These are phyloP conservation scores for Debaryomyces castellii DNA, from an alignment of 805 yeast species.

Conservation along the genomic window DNA sequence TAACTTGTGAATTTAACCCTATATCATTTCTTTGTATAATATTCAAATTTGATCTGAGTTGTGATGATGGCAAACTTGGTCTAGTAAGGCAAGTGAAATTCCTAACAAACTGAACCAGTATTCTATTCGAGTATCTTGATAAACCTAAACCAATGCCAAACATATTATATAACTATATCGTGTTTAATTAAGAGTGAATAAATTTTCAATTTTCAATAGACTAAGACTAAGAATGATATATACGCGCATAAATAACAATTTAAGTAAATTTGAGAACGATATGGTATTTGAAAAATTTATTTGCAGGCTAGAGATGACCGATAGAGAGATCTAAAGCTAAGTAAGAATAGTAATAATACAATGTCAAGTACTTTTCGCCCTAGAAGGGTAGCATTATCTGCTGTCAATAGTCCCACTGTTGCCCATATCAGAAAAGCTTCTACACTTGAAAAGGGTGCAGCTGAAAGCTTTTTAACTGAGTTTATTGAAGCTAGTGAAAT, in stretches of 20 bases:
- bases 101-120: constrained; percentile 1
- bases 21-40: background rate
- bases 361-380: constrained; percentile 29
- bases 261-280: background rate
- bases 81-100: constrained; percentile 5
- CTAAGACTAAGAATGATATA: background rate
- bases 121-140: background rate
- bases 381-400: constrained; percentile 41
- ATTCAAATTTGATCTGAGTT: background rate
- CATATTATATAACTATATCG: background rate
- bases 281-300: background rate
- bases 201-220: background rate
- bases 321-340: background rate
- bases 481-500: constrained; percentile 42
- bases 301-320: background rate
- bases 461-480: constrained; percentile 45
- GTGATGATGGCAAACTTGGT: constrained; percentile 4
- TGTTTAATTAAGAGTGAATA: background rate
- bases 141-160: background rate
- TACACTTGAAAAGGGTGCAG: constrained; percentile 36
- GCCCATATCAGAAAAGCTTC: constrained; percentile 28
- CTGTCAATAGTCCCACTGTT: constrained; percentile 49
- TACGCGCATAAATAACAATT: background rate
- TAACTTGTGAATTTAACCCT: background rate
- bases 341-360: background rate